A percentile compares a stretch with the other conserved stretches of the same genome.
These are phyloP conservation scores for Aspergillus sparsus DNA, from an alignment of 495 filamentous ascomycete species.

Conservation along the genomic window DNA sequence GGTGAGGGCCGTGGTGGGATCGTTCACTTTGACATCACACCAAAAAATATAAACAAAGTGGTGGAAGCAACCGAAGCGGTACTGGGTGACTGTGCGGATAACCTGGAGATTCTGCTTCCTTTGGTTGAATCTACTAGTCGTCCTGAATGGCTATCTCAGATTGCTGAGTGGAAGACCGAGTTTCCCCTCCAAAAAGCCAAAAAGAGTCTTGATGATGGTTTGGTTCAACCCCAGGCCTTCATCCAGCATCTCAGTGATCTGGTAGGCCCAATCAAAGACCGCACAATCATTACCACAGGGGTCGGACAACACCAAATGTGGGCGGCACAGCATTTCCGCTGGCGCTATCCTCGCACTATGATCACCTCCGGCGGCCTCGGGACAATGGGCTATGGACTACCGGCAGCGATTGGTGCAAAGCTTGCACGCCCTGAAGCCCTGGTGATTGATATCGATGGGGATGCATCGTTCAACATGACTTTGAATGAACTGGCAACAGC, in stretches of 20 bases:
- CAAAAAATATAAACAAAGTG: constrained; percentile 67
- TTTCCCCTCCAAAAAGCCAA: constrained; percentile 78
- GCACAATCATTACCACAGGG: constrained; percentile 84
- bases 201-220: constrained; percentile 62
- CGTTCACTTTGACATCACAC: constrained; percentile 64
- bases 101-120: constrained; percentile 71
- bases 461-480: constrained; percentile 95
- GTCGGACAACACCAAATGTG: constrained; percentile 99
- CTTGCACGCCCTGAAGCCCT: constrained; percentile 84
- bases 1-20: constrained; percentile 58
- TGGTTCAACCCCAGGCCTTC: constrained; percentile 86
- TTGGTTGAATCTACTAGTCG: constrained; percentile 62
- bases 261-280: constrained; percentile 63
- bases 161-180: constrained; percentile 81
- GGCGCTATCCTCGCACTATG: constrained; percentile 82
- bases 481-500: constrained; percentile 86
- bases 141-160: constrained; percentile 82
- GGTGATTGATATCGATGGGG: constrained; percentile 93
- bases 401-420: constrained; percentile 90
- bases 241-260: constrained; percentile 79
- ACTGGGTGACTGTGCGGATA: constrained; percentile 61
- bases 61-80: constrained; percentile 61
- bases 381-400: constrained; percentile 94
- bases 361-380: constrained; percentile 90
- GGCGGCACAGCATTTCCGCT: constrained; percentile 91